Evolutionary conservation across 192 early-diverging fungal species (phyloP), one percentile per base, ranked within the genome.

Genomic region (Backusella psychrophila): DNA sequence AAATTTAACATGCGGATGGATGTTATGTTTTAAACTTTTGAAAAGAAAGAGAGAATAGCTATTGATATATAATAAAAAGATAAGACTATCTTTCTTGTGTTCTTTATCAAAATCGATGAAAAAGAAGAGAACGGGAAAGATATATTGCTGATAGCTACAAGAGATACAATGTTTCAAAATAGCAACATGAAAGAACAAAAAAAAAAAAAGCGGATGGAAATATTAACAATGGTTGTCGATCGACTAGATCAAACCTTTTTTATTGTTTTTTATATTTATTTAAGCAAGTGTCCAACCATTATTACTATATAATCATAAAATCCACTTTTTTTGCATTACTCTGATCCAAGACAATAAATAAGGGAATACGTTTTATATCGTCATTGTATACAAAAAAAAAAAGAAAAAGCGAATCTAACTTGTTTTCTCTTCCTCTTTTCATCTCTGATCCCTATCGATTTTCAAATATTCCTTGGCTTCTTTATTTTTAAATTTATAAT

Each of bases 291-390:
- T 56, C 53, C 19, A 56, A 56, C 53, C 19, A 23, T 56, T 7
- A 56, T 56, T 56, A 56, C 53, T 56, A 56, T 56, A 56, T 56
- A 56, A 56, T 56, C 53, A 56, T 56, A 56, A 53, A 56, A 56
- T 56, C 53, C 17, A n/a, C 21, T 56, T 56, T 26, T 53, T 56
- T 56, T 56, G 53, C 53, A 56, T 56, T 23, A 56, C 53, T 12
- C 53, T 56, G 53, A 1, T 56, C 53, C 53, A 9, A 39, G 21
- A 56, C 21, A 56, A 23, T 23, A 8, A 3, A 56, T 9, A 49
- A 49, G 15, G 17, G 46, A 49, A 49, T 44, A 44, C 15, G 14
- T 44, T 21, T 21, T 56, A 12, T 26, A 56, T 56, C 53, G 53
- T 56, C 53, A 56, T 56, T 21, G 53, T 21, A 56, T 49, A 5